Base-by-base conservation (phyloP, 768 basidiomycete species). In the Rhodotorula diobovata region DNA sequence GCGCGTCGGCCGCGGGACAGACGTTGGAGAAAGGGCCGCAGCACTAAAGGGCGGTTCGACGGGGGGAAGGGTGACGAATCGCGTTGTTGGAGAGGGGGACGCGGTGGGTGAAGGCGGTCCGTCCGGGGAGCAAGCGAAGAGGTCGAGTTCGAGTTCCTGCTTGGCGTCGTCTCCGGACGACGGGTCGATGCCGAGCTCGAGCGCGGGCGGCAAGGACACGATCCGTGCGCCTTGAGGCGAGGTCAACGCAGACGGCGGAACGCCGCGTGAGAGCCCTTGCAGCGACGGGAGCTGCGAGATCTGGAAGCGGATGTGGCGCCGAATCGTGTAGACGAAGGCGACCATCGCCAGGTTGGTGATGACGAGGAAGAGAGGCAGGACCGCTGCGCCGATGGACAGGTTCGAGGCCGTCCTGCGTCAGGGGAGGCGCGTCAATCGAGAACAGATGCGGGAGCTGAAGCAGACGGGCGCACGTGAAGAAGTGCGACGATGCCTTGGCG, bases 341-440 rank as follows among this genome's bases (percentile, higher is more conserved):
- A 45, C 4, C n/a, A 59, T n/a, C 16, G 21, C 15, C n/a, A 59
- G n/a, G 21, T 59, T 59, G 58, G 45, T 10, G 58, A 45, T 11
- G 43, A 43, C n/a, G 58, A 59, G 58, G 41, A 59, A 21, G 41
- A 59, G n/a, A 0, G 58, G 58, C n/a, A 59, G 58, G 20, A 59
- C 39, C 18, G 58, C 58, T n/a, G 58, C 58, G 39, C 58, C 58
- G 58, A 59, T 59, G 30, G 39, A 59, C 5, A 59, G 25, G 43
- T 59, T 59, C 10, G 58, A n/a, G 10, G 58, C 16, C n/a, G 58
- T 59, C 21, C 43, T 43, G 23, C 3, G 25, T 28, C 41, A 18
- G 48, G 7, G 4, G 48, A 25, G 11, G 48, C 8, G 25, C 25
- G 25, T 28, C 11, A 28, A 7, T 15, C 16, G 45, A 5, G 45